Base-by-base conservation (phyloP, 2,329 filamentous ascomycete genomes). In the Diaporthe sp. region DNA sequence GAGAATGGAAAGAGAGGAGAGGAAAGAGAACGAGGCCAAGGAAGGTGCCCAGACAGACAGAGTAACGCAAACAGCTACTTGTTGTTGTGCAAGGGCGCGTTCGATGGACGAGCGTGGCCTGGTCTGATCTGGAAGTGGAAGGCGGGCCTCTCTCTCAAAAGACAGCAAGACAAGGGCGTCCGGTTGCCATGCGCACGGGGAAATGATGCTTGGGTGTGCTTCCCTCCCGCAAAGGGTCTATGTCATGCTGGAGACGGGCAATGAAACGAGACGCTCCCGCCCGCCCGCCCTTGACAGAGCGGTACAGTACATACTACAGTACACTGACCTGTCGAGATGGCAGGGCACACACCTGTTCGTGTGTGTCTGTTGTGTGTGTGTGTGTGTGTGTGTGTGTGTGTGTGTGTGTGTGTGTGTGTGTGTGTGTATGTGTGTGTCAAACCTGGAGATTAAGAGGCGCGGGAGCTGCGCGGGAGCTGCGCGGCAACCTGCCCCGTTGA, bases 381-480 rank as follows among this genome's bases (percentile, higher is more conserved):
- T 25, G 7, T 25, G 44, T 50, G 37, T 37, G 37, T 9, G 37
- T 37, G 37, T 2, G 37, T 12, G 37, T 9, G 37, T 37, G 37
- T 12, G 37, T 37, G 37, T 37, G 37, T 9, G 37, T 37, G 37
- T 2, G 37, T 12, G 37, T 9, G 37, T 37, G 37, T 37, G 37
- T 12, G 37, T 37, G 37, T n/a, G 44, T 30, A 27, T 22, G 10
- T 35, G 42, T 63, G 56, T 39, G 32, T 63, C 70, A 63, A 30
- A 55, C 59, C 58, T 63, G 59, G 51, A 71, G 47, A 71, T 71
- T 71, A 56, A 30, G 44, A 65, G 70, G 70, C 70, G 56, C 70
- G 44, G 37, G 70, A 53, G 44, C 56, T 63, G 70, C 70, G 56
- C 70, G 44, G 37, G 70, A 53, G 44, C 56, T 63, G 32, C 55